Percentiles rank a stretch among this genome's conserved stretches.
phyloP scores from a whole-genome alignment of 2,329 filamentous ascomycete genomes.

The Teratosphaeria zuluensis region DNA sequence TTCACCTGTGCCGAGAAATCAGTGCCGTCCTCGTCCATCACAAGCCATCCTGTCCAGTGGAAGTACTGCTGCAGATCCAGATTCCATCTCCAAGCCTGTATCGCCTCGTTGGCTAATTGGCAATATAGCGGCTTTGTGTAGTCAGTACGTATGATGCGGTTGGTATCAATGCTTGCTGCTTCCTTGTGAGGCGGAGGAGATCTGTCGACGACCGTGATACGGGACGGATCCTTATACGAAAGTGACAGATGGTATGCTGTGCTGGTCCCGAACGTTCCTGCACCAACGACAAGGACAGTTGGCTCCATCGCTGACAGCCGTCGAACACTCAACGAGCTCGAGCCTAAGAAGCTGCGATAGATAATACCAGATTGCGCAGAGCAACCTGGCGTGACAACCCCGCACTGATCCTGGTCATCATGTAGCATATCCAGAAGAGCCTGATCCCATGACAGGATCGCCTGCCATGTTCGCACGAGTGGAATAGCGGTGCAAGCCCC shows the following conservation, averaged over 20 bases:
- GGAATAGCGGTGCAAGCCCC: neutral
- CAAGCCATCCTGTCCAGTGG: conserved; percentile 51
- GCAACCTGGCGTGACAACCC: neutral
- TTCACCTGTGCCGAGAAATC: conserved; percentile 6
- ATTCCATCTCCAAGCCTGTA: conserved; percentile 28
- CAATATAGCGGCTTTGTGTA: conserved; percentile 21
- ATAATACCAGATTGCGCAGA: neutral
- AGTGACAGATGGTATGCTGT: neutral
- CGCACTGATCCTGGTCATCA: neutral
- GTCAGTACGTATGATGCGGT: conserved; percentile 24
- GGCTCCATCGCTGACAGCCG: neutral
- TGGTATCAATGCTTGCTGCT: conserved; percentile 24
- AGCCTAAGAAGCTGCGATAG: neutral
- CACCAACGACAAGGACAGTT: neutral
- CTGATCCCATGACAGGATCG: neutral
- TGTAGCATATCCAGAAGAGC: neutral
- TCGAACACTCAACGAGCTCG: neutral
- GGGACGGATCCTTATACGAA: conserved; percentile 36
- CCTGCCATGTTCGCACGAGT: neutral
- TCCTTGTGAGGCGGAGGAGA: conserved; percentile 40
- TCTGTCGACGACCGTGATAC: conserved; percentile 50
- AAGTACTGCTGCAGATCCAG: conserved; percentile 35
- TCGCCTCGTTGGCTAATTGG: conserved; percentile 28
- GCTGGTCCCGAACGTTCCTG: neutral
- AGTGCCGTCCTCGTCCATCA: conserved; percentile 33